phyloP scores from a whole-genome alignment of 306 rosid species.

The Oxytropis ochrocephala region DNA sequence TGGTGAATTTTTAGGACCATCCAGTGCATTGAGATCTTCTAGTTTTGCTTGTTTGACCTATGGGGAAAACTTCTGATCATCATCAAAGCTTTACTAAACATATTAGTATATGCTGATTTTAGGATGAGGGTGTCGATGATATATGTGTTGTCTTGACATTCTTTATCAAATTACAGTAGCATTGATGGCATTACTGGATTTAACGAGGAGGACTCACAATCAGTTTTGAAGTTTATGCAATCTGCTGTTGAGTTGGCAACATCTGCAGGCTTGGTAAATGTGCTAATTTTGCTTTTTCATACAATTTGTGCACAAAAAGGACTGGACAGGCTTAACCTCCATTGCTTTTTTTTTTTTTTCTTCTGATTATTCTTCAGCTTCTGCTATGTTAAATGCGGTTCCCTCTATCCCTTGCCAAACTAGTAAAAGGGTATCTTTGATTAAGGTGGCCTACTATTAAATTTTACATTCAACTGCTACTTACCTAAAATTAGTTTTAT shows the following conservation, averaged over 20 bases:
- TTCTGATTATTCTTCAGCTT: slow-evolving; percentile 6
- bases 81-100: not conserved
- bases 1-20: not conserved
- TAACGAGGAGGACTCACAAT: slow-evolving; percentile 43
- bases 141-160: slow-evolving; percentile 14
- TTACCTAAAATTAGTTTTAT: not conserved
- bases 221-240: slow-evolving; percentile 54
- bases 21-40: not conserved
- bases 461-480: not conserved
- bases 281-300: not conserved
- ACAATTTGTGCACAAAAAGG: not conserved
- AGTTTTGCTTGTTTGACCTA: not conserved
- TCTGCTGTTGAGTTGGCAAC: slow-evolving; percentile 60
- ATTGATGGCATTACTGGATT: slow-evolving; percentile 84
- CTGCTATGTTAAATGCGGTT: not conserved
- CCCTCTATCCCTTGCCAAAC: not conserved
- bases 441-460: not conserved
- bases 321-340: not conserved
- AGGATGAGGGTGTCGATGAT: not conserved
- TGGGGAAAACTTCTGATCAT: not conserved
- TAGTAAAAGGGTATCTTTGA: not conserved
- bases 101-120: not conserved
- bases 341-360: slow-evolving; percentile 15
- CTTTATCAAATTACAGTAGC: slow-evolving; percentile 41
- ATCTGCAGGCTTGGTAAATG: slow-evolving; percentile 43